Evolutionary conservation across 192 early-diverging fungal species (phyloP).

Genomic region (Lunasporangiospora selenospora): DNA sequence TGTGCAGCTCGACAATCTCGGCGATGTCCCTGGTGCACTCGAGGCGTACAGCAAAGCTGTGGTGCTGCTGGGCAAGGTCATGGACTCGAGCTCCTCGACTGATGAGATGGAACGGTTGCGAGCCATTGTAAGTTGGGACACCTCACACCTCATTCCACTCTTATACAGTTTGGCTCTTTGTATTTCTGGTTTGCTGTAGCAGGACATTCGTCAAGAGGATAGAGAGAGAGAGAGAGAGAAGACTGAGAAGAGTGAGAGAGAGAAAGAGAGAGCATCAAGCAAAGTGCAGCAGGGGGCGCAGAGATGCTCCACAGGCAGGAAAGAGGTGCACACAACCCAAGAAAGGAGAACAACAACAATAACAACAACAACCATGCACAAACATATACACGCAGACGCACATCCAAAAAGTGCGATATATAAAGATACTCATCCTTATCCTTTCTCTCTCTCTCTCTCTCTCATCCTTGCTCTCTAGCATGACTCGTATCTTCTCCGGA

Average conservation of each 20-base stretch:
- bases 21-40: constrained; percentile 8
- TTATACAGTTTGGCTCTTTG: too few species aligned
- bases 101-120: constrained; percentile 23
- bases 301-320: too few species aligned
- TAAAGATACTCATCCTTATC: neutral
- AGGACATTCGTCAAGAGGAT: too few species aligned
- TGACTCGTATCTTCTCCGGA: constrained; percentile 31
- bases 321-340: too few species aligned
- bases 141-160: too few species aligned
- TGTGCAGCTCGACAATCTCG: constrained; percentile 29
- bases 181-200: too few species aligned
- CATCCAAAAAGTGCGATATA: neutral
- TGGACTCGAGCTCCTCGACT: constrained; percentile 1
- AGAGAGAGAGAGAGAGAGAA: too few species aligned
- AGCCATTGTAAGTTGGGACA: constrained; percentile 24
- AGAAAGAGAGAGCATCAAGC: too few species aligned
- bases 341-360: neutral
- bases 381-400: neutral
- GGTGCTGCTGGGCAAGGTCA: constrained; percentile 13
- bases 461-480: constrained; percentile 8
- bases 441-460: neutral
- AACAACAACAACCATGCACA: neutral
- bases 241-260: too few species aligned
- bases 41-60: constrained; percentile 24
- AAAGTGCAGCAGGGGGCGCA: too few species aligned